A percentile compares a stretch with the other conserved stretches of the same genome.
Conservation (phyloP, 2,329 filamentous ascomycete species). For the Arthrobotrys pseudoclavata region DNA sequence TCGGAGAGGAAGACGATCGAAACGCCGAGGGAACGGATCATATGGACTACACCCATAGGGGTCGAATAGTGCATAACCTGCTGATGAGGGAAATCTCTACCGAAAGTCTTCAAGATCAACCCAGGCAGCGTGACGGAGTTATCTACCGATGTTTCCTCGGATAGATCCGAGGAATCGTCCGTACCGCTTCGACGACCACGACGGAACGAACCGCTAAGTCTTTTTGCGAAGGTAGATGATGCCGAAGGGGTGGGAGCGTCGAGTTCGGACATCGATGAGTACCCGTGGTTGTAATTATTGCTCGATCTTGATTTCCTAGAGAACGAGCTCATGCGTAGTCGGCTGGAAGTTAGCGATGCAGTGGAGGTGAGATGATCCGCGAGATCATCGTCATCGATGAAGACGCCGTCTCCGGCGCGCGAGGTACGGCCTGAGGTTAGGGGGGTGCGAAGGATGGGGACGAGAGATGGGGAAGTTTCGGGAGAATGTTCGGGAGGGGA, state of each 20-base stretch:
- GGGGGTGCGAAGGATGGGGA: constrained; percentile 46
- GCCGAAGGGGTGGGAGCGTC: constrained; percentile 46
- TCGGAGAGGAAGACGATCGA: constrained; percentile 55
- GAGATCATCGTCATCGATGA: constrained; percentile 38
- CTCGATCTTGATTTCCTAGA: constrained; percentile 55
- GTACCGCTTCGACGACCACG: constrained; percentile 26
- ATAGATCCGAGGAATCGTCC: constrained; percentile 36
- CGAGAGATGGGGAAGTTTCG: constrained; percentile 55
- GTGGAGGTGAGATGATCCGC: constrained; percentile 44
- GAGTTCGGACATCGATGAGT: constrained; percentile 51
- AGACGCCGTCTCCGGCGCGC: constrained; percentile 35
- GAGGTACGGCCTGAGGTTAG: constrained; percentile 54
- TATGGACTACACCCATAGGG: constrained; percentile 52
- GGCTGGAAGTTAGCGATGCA: constrained; percentile 59
- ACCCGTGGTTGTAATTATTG: constrained; percentile 23
- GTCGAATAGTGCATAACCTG: constrained; percentile 58
- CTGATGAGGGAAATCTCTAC: constrained; percentile 52
- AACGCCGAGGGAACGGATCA: constrained; percentile 49
- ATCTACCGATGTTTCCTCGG: constrained; percentile 53
- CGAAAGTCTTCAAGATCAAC: constrained; percentile 52
- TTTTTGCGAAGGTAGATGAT: constrained; percentile 39
- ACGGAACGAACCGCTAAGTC: constrained; percentile 46
- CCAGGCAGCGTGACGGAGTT: constrained; percentile 48
- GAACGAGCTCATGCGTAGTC: constrained; percentile 47
- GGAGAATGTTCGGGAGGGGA: constrained; percentile 56